These are phyloP conservation scores for Fusarium abutilonis DNA, from an alignment of 2,329 filamentous ascomycete genomes.

Conservation along the genomic window DNA sequence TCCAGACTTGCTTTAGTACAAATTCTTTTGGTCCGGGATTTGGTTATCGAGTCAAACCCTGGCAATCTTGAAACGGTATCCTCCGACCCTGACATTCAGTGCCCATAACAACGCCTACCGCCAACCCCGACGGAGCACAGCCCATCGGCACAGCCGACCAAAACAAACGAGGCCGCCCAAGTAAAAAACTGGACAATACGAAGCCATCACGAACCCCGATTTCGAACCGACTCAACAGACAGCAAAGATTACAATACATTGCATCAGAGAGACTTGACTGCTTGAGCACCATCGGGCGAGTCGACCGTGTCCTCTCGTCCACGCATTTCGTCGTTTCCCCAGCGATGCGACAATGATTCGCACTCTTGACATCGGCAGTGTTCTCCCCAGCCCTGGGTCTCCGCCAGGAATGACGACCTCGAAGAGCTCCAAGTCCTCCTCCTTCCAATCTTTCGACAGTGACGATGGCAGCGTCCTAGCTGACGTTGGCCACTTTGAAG, in stretches of 20 bases:
- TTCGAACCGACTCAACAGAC: constrained; percentile 8
- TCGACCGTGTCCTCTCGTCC: constrained; percentile 27
- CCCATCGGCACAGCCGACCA: constrained; percentile 28
- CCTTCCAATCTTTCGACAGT: constrained; percentile 81
- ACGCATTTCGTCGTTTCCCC: constrained; percentile 13
- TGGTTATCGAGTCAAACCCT: constrained; percentile 38
- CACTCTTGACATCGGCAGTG: constrained; percentile 46
- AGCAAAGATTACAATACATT: background rate
- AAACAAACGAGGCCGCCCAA: constrained; percentile 34
- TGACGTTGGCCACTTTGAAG: constrained; percentile 88
- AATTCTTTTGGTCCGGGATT: constrained; percentile 33
- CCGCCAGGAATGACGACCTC: constrained; percentile 76
- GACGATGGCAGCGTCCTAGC: constrained; percentile 76
- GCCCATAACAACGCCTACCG: constrained; percentile 39
- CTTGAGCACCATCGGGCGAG: constrained; percentile 21
- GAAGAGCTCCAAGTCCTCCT: constrained; percentile 91
- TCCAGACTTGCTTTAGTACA: constrained; percentile 38
- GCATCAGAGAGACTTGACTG: background rate
- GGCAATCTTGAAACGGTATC: constrained; percentile 45
- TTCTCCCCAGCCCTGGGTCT: constrained; percentile 50
- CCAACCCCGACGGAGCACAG: constrained; percentile 25
- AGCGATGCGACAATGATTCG: constrained; percentile 52
- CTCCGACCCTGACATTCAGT: constrained; percentile 39
- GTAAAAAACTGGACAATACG: constrained; percentile 18
- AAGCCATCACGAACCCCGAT: constrained; percentile 17